These are phyloP conservation scores for Podaxis rugospora DNA, from an alignment of 768 basidiomycete species.

Conservation along the genomic window DNA sequence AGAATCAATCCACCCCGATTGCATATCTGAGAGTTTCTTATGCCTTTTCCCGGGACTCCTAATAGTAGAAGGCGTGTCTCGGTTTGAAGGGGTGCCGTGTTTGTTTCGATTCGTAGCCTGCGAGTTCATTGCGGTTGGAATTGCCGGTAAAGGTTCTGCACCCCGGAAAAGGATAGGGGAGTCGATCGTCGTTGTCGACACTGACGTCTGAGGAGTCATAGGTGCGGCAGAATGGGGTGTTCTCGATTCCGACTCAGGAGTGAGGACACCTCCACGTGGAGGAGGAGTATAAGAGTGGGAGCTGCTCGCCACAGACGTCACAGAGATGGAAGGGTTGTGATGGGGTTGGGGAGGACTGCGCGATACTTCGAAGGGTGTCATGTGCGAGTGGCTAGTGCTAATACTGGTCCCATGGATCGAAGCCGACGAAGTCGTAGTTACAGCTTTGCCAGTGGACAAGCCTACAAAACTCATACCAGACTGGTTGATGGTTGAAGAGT, in stretches of 20 bases:
- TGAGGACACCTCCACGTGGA: not conserved
- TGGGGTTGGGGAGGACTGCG: not conserved
- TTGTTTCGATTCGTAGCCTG: not conserved
- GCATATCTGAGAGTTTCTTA: not conserved
- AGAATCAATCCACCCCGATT: conserved; percentile 4
- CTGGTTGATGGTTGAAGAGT: not conserved
- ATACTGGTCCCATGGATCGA: not conserved
- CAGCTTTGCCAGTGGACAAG: not conserved
- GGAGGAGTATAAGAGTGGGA: not conserved
- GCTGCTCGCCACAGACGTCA: not conserved
- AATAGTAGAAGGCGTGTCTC: not conserved
- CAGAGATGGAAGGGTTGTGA: not conserved
- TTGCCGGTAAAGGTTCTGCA: not conserved
- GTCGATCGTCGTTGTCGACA: not conserved
- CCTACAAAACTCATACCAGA: not conserved
- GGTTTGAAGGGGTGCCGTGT: not conserved
- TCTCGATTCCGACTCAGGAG: not conserved
- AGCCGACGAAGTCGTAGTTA: not conserved
- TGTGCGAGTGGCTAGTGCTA: not conserved
- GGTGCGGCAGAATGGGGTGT: not conserved
- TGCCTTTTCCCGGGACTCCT: not conserved
- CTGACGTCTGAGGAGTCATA: not conserved
- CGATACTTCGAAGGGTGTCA: not conserved
- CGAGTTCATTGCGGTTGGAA: not conserved
- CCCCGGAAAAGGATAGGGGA: not conserved